A percentile compares a stretch with the other conserved stretches of the same genome.
These are phyloP conservation scores for Ceratocystis harringtonii DNA, from an alignment of 2,329 filamentous ascomycete species.

Conservation along the genomic window DNA sequence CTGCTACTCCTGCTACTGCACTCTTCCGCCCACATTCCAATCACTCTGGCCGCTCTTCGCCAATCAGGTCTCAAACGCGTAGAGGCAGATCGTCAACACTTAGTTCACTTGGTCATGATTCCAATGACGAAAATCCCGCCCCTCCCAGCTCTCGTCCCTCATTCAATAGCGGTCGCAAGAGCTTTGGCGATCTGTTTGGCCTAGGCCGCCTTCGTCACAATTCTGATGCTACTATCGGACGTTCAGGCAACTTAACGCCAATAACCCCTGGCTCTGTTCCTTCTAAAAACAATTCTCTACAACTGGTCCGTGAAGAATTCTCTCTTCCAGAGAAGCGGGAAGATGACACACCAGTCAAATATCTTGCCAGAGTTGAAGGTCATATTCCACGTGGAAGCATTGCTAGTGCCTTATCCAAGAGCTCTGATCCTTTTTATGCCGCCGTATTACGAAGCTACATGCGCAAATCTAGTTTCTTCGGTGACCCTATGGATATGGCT, in stretches of 20 bases:
- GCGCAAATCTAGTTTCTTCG: constrained; percentile 87
- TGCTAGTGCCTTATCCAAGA: constrained; percentile 71
- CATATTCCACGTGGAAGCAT: constrained; percentile 67
- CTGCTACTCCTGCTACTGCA: constrained; percentile 34
- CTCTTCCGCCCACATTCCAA: constrained; percentile 35
- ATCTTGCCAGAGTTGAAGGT: constrained; percentile 70
- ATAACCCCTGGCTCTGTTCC: constrained; percentile 53
- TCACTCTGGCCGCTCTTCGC: constrained; percentile 52
- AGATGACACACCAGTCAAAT: constrained; percentile 79
- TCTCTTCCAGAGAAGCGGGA: constrained; percentile 66
- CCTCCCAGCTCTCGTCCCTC: constrained; percentile 61
- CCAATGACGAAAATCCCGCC: constrained; percentile 53
- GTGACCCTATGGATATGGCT: constrained; percentile 95
- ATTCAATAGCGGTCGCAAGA: constrained; percentile 80
- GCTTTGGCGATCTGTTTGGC: constrained; percentile 77
- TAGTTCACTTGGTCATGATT: constrained; percentile 62
- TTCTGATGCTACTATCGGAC: constrained; percentile 47
- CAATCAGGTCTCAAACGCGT: constrained; percentile 44
- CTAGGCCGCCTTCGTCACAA: constrained; percentile 67
- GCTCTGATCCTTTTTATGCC: constrained; percentile 67
- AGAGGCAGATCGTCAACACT: constrained; percentile 79
- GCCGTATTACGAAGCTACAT: constrained; percentile 87
- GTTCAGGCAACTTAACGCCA: constrained; percentile 53
- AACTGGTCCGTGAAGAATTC: constrained; percentile 55
- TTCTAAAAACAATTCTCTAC: constrained; percentile 74